Evolutionary conservation across 805 yeast species (phyloP).

Genomic region (Pichia manshurica): DNA sequence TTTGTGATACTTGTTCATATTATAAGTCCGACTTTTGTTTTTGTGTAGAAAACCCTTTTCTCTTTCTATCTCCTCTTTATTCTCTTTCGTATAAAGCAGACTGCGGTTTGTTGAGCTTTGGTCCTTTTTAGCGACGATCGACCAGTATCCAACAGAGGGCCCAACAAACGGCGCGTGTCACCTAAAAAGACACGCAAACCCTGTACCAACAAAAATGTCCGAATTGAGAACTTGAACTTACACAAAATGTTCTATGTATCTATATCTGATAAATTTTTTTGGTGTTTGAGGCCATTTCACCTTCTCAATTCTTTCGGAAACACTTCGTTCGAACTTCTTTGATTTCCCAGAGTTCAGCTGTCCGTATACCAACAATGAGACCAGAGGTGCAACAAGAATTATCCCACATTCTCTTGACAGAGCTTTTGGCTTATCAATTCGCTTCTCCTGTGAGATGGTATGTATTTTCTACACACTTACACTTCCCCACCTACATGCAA

Average conservation of each 20-base stretch:
- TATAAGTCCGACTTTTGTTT: no score
- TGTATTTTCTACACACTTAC: slow-evolving; percentile 12
- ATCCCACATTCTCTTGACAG: slow-evolving; percentile 90
- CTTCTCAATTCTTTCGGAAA: neutral
- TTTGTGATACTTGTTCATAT: no score
- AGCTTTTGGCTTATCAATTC: slow-evolving; percentile 95
- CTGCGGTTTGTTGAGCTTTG: neutral
- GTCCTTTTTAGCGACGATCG: neutral
- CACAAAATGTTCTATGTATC: neutral
- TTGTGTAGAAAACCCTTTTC: no score
- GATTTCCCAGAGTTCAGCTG: neutral
- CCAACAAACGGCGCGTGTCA: neutral
- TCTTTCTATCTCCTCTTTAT: no score
- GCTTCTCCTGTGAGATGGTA: slow-evolving; percentile 99
- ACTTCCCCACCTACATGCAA: neutral
- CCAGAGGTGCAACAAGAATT: slow-evolving; percentile 98
- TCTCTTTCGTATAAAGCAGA: neutral
- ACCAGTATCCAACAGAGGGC: neutral
- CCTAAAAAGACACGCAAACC: neutral
- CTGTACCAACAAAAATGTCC: neutral
- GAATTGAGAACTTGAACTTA: neutral
- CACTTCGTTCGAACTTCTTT: neutral
- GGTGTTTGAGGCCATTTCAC: no score
- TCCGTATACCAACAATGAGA: slow-evolving; percentile 41
- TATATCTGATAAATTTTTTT: neutral